A percentile compares a stretch with the other conserved stretches of the same genome.
Conservation (phyloP, 2,329 filamentous ascomycete species). For the Colletotrichum aenigma region DNA sequence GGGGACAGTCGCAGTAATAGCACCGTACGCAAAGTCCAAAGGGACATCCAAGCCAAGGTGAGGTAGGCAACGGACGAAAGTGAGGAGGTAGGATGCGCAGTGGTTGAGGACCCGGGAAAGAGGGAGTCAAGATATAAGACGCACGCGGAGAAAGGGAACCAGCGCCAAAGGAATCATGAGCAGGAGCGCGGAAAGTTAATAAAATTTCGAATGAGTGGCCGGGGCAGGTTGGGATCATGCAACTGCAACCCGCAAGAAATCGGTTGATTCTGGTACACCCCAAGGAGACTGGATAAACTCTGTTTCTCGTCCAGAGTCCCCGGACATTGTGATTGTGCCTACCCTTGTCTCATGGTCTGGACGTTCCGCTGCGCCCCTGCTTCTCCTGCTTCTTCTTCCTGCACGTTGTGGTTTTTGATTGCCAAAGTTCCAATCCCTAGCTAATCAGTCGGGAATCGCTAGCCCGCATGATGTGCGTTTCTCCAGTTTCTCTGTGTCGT, state of each 20-base stretch:
- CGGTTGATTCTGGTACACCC: neutral
- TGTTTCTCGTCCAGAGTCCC: slow-evolving; percentile 4
- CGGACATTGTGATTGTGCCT: neutral
- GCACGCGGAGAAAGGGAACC: neutral
- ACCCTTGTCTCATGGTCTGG: slow-evolving; percentile 2
- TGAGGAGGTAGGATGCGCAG: neutral
- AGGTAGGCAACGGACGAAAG: neutral
- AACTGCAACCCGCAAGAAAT: neutral
- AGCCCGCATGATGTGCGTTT: neutral
- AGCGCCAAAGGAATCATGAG: neutral
- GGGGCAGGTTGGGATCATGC: neutral
- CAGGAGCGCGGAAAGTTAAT: neutral
- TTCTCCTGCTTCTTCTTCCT: neutral
- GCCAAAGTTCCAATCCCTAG: neutral
- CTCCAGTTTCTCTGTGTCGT: neutral
- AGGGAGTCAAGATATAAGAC: neutral
- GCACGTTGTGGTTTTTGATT: neutral
- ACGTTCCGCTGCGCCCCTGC: neutral
- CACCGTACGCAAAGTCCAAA: neutral
- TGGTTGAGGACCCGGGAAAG: neutral
- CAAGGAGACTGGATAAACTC: neutral
- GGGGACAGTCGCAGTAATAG: neutral
- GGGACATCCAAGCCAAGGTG: neutral
- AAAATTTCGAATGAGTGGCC: neutral
- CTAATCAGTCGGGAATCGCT: neutral